phyloP scores from a whole-genome alignment of 495 filamentous ascomycete genomes.

The Aspergillus carlsbadensis region DNA sequence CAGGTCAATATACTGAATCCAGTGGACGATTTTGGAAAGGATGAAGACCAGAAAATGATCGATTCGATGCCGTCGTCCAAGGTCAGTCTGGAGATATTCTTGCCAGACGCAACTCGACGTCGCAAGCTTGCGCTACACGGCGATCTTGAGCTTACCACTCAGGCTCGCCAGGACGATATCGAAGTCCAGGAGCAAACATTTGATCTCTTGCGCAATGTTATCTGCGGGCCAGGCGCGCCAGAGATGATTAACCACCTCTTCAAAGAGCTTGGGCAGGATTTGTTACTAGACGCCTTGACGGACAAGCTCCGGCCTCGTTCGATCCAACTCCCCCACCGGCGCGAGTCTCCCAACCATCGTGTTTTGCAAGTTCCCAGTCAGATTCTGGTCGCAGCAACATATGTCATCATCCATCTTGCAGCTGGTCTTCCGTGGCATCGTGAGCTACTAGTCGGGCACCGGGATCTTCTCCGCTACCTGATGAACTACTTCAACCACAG shows the following conservation, averaged over 20 bases:
- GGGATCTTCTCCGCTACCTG: constrained; percentile 49
- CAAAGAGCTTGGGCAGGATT: constrained; percentile 67
- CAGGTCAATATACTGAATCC: constrained; percentile 67
- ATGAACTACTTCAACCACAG: constrained; percentile 64
- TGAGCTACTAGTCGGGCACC: constrained; percentile 68
- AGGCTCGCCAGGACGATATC: constrained; percentile 73
- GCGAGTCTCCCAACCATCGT: constrained; percentile 28
- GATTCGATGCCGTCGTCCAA: constrained; percentile 47
- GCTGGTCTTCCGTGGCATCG: constrained; percentile 75
- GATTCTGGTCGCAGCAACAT: constrained; percentile 72
- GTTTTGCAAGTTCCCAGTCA: constrained; percentile 57
- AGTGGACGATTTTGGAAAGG: constrained; percentile 49
- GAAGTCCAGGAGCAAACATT: constrained; percentile 88
- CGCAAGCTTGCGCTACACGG: constrained; percentile 50
- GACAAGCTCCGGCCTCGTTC: constrained; percentile 65
- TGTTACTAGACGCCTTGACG: constrained; percentile 72
- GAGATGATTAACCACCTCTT: constrained; percentile 89
- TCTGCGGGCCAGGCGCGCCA: constrained; percentile 61
- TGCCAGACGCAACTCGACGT: constrained; percentile 39
- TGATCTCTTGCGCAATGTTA: constrained; percentile 85
- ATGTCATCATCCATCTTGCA: constrained; percentile 80
- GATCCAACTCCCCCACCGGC: constrained; percentile 39
- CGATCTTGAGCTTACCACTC: constrained; percentile 43
- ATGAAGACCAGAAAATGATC: constrained; percentile 66
- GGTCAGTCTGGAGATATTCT: constrained; percentile 43